A percentile compares a stretch with the other conserved stretches of the same genome.
Evolutionary conservation across 108 stramenopile species (phyloP).

Genomic region (Heterococcus sp.): DNA sequence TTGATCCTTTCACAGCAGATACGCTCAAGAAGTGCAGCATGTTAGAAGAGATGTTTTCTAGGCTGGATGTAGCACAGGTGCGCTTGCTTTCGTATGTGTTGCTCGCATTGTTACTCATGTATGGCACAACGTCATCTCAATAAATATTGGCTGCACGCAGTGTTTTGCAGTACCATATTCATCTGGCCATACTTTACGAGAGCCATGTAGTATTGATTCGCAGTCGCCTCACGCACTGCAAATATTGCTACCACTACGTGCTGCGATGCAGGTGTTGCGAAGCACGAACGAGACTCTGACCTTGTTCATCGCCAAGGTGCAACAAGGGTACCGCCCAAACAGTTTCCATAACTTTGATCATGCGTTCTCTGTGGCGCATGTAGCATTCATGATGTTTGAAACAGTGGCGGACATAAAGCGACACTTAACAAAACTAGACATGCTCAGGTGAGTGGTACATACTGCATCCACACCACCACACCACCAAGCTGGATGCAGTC

Average conservation of each 20-base stretch:
- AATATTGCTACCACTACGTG: no score
- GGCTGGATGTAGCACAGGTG: neutral
- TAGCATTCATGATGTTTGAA: conserved; percentile 42
- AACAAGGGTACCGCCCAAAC: conserved; percentile 30
- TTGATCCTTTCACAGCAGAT: neutral
- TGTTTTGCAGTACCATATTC: no score
- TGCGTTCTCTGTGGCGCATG: conserved; percentile 43
- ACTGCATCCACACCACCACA: neutral
- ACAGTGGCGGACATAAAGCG: conserved; percentile 25
- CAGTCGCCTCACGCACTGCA: no score
- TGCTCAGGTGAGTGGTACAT: conserved; percentile 17
- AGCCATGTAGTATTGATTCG: no score
- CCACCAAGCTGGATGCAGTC: neutral
- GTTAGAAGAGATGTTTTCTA: neutral
- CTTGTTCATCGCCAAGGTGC: conserved; percentile 24
- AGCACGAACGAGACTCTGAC: conserved; percentile 16
- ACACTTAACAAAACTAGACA: conserved; percentile 35
- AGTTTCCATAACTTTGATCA: conserved; percentile 51
- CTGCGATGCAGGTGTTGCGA: conserved; percentile 1
- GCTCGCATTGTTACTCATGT: no score
- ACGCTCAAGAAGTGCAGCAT: neutral
- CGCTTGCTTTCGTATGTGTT: no score
- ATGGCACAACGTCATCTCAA: no score
- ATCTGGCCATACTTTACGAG: no score
- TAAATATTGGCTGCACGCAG: no score